Conservation (phyloP, 2,329 filamentous ascomycete genomes). For the Claviceps sp. region DNA sequence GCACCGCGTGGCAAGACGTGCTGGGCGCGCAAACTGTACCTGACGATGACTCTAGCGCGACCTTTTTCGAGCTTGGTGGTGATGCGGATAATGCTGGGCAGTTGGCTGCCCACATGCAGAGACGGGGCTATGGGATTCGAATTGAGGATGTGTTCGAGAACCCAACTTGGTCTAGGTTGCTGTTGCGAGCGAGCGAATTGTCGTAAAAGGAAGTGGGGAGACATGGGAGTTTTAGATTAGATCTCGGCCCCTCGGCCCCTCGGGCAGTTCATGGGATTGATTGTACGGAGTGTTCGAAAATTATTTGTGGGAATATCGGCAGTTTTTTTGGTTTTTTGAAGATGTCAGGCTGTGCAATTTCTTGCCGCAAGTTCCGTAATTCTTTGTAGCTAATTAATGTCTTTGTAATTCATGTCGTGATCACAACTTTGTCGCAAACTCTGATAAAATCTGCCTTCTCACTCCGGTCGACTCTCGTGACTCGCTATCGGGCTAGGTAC, state of each 20-base stretch:
- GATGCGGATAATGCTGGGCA: constrained; percentile 1
- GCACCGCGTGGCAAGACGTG: not conserved
- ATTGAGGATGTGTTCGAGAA: constrained; percentile 1
- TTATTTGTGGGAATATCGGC: too few relatives aligned
- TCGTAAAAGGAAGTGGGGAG: not conserved
- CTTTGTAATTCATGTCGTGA: too few relatives aligned
- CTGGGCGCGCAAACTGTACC: not conserved
- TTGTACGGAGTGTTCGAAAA: too few relatives aligned
- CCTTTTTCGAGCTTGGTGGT: not conserved
- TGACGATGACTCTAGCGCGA: not conserved
- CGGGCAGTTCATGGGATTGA: too few relatives aligned
- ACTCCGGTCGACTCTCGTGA: too few relatives aligned
- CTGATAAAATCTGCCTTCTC: too few relatives aligned
- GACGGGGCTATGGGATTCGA: not conserved
- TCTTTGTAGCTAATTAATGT: too few relatives aligned
- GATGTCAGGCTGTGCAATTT: too few relatives aligned
- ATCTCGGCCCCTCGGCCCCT: not conserved
- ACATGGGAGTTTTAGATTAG: not conserved
- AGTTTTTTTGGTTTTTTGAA: too few relatives aligned
- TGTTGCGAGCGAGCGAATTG: not conserved
- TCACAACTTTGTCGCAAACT: too few relatives aligned
- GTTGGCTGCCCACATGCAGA: constrained; percentile 1
- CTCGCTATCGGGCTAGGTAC: too few relatives aligned
- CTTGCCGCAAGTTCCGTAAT: too few relatives aligned
- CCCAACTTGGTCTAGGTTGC: not conserved